These are phyloP conservation scores for Agrocybe pediades DNA, from an alignment of 768 basidiomycete genomes.

Conservation along the genomic window DNA sequence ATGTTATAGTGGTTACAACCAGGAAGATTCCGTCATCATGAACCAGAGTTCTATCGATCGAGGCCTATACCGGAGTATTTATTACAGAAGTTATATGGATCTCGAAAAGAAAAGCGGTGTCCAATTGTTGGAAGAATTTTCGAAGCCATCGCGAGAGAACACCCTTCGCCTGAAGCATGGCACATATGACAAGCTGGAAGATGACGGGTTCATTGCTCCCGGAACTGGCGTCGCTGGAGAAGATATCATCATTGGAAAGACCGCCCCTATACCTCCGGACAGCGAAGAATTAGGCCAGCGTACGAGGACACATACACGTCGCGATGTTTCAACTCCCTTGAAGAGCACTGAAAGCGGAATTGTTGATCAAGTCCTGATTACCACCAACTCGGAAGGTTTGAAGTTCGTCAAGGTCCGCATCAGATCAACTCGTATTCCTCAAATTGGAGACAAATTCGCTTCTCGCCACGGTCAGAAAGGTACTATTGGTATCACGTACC, in stretches of 20 bases:
- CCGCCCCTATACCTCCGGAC: conserved; percentile 94
- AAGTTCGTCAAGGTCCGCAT: conserved; percentile 99
- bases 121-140: conserved; percentile 92
- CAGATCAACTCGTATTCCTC: conserved; percentile 93
- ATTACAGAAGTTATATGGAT: conserved; percentile 98
- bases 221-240: conserved; percentile 95
- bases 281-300: conserved; percentile 97
- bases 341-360: conserved; percentile 98
- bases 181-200: conserved; percentile 97
- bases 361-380: conserved; percentile 95
- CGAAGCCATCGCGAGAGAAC: conserved; percentile 91
- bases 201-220: conserved; percentile 93
- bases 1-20: conserved; percentile 99
- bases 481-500: conserved; percentile 98
- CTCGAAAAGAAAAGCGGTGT: conserved; percentile 96
- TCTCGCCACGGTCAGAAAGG: conserved; percentile 99
- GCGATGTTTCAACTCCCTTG: conserved; percentile 96
- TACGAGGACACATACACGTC: conserved; percentile 88
- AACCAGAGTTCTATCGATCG: conserved; percentile 99
- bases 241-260: conserved; percentile 99
- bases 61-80: conserved; percentile 97
- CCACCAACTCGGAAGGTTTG: conserved; percentile 93
- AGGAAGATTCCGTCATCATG: conserved; percentile 99
- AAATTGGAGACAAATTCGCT: conserved; percentile 99
- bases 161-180: conserved; percentile 98